Base-by-base conservation (phyloP, 768 basidiomycete genomes). In the Boletus fagicola region DNA sequence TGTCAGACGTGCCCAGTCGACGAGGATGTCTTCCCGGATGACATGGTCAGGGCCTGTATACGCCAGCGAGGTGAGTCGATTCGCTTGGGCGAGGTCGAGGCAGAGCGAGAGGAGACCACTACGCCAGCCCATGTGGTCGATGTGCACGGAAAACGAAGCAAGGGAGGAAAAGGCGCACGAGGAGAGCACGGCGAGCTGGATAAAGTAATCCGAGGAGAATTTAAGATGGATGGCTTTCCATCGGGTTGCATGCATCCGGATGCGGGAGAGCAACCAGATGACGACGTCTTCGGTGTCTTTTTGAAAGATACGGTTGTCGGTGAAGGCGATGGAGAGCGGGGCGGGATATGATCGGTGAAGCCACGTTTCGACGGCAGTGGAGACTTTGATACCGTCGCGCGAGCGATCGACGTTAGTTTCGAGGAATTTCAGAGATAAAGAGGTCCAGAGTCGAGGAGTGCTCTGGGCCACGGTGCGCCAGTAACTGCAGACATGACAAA, bases 91-190 rank as follows among this genome's bases (percentile, higher is more conserved):
- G 28, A 69, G 64, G 47, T 70, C 66, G 24, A 69, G 58, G 20
- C 15, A 24, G 22, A 68, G 49, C n/a, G 64, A 66, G 35, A 61
- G 54, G 15, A 60, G 56, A 26, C 64, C 58, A 28, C 60, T 54
- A 20, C 65, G 64, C 68, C 68, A 68, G 22, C 66, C 66, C 65
- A 69, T 68, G 49, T 70, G 68, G 30, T 69, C 68, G 26, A 61
- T 56, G 28, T 68, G 68, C 4, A 64, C 50, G 16, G 68, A 59
- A 39, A 69, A 62, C 26, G 66, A 62, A 6, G 58, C 35, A 22
- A 69, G 64, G 4, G 68, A 61, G 0, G 66, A 58, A 28, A 68
- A 68, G 0, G 56, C 52, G 20, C 64, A 68, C 0, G 65, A 59
- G 6, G 68, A 65, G 11, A 69, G 57, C 8, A 26, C 40, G 20